Base-by-base conservation (phyloP, 2,329 filamentous ascomycete species). In the Aspergillus ruber region DNA sequence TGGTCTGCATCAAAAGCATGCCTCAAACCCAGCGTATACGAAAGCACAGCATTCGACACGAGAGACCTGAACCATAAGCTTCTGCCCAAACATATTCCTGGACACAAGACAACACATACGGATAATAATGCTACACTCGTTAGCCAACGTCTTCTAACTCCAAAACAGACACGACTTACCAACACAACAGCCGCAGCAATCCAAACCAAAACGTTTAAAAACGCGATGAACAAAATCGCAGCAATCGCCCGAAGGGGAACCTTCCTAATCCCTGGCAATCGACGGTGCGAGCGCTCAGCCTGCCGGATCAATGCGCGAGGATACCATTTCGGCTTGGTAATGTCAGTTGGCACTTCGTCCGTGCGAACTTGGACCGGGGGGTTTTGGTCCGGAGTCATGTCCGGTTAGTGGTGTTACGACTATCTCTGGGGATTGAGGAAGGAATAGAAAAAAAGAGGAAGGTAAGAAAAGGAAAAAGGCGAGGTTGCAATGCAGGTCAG, bases 1-100 rank as follows among this genome's bases (percentile, higher is more conserved):
- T 97, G 93, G 69, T 97, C 91, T n/a, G 91, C 93, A 62, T 97
- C 93, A 40, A 97, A 81, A n/a, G 91, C 91, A 74, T 97, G 91
- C 38, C 91, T 85, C 10, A 97, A 79, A 2, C 91, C 91, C 9
- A 97, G 79, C 0, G 88, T 88, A 67, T 94, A 97, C 21, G 90
- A 84, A 1, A 97, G 79, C 2, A 90, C 83, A 1, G 90, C 88
- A 2, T 90, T 85, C 2, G 86, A 86, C 43, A 90, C 81, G 52
- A 96, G 78, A 0, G 76, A 72, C 0, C 76, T 80, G 50, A 63
- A 25, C 7, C 44, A 50, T 33, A 50, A 48, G 12, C 35, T 50
- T 29, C 25, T 5, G 25, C 4, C 25, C 6, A 50, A 56, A 48
- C 23, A 44, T 25, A 32, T 44, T 10, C 8, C 15, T 20, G 2